Evolutionary conservation across 2,329 filamentous ascomycete species (phyloP), one percentile per base, ranked within the genome.

Genomic region (Aspergillus piperis): DNA sequence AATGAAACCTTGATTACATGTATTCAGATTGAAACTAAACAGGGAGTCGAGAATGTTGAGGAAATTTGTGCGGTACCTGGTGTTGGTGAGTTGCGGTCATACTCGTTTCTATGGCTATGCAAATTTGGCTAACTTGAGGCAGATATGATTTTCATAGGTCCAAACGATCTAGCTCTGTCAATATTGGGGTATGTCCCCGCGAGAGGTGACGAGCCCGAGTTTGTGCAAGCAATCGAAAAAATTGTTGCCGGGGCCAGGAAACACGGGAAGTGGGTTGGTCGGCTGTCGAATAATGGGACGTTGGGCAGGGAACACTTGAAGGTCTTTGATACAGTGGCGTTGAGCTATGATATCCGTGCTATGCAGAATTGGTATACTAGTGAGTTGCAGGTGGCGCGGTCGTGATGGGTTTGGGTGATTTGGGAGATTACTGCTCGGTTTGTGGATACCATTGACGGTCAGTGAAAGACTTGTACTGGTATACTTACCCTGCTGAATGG

Each of bases 281-380:
- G 41, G 5, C 13, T 44, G 3, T 44, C 41, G 2, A 44, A 44
- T 21, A 21, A 44, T 15, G 41, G 41, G 41, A n/a, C 41, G 2
- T 13, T 44, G 13, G 61, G 75, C 8, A 82, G 81, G 71, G 71
- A 80, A 61, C 73, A 68, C 15, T 68, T 70, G 49, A 59, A 71
- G 21, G 67, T 57, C 13, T 82, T 75, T 65, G 80, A 82, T 61
- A 80, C 75, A 0, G 77, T 80, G 15, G 78, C 80, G 8, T 75
- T 82, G 21, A 80, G 74, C 3, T 75, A 74, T 27, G 80, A 82
- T 57, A 78, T 74, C 1, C 78, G 77, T 66, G 80, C 80, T 0
- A 79, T 82, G 54, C 80, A 82, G 58, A 81, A 81, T 57, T 82
- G 80, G 80, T 82, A 82, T 62, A 77, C 71, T 13, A 11, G 41